A percentile compares a stretch with the other conserved stretches of the same genome.
Conservation (phyloP, 2,329 filamentous ascomycete genomes). For the Stachybotrys chartarum region DNA sequence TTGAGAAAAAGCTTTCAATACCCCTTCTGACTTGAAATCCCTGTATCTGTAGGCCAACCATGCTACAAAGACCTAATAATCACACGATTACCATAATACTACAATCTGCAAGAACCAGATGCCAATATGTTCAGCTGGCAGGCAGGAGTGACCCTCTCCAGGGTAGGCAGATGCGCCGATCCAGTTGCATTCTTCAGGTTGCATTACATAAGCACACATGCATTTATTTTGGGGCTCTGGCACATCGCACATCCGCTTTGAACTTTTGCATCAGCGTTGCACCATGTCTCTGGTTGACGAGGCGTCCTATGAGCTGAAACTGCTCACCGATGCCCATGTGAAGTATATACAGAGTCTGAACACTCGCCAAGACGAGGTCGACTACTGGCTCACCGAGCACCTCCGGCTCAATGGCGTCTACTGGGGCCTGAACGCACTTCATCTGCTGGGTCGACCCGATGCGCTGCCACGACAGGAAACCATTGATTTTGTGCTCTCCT, state of each 20-base stretch:
- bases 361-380: conserved; percentile 84
- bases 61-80: no score
- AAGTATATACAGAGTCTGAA: conserved; percentile 91
- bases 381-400: conserved; percentile 98
- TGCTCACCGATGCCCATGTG: conserved; percentile 59
- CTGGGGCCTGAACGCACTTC: conserved; percentile 86
- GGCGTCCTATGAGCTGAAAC: conserved; percentile 26
- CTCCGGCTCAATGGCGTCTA: conserved; percentile 92
- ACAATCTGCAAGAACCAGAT: no score
- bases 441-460: conserved; percentile 74
- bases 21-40: no score
- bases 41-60: no score
- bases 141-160: no score
- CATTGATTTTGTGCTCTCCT: conserved; percentile 92
- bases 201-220: background rate
- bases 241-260: background rate
- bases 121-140: no score
- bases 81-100: no score
- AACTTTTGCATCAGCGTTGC: background rate
- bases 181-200: background rate
- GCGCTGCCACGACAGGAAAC: conserved; percentile 74
- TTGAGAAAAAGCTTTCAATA: no score
- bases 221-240: background rate
- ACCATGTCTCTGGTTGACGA: conserved; percentile 19
- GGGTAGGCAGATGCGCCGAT: no score